Evolutionary conservation across 2,329 filamentous ascomycete genomes (phyloP).

Genomic region (Nigrospora oryzae): DNA sequence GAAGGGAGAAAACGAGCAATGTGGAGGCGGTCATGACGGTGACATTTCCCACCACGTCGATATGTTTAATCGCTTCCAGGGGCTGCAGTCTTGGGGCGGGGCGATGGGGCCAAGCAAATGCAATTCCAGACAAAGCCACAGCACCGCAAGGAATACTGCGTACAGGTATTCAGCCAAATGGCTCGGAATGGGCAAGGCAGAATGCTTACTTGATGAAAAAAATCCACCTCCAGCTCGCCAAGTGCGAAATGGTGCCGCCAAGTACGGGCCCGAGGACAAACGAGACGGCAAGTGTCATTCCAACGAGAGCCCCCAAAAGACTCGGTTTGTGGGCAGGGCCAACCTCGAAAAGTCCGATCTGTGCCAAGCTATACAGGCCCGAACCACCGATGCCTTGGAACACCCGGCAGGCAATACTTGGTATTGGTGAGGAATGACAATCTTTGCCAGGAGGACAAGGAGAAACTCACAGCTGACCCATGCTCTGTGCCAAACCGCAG

Average conservation of each 20-base stretch:
- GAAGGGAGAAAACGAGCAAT: slow-evolving; percentile 45
- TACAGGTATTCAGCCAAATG: slow-evolving; percentile 6
- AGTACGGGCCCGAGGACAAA: slow-evolving; percentile 51
- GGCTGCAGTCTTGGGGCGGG: slow-evolving; percentile 26
- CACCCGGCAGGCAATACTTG: slow-evolving; percentile 47
- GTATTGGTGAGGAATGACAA: background rate
- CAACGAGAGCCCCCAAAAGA: slow-evolving; percentile 45
- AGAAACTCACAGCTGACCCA: slow-evolving; percentile 39
- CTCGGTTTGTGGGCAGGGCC: slow-evolving; percentile 43
- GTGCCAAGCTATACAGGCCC: slow-evolving; percentile 51
- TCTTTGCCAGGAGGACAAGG: slow-evolving; percentile 4
- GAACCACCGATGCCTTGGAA: slow-evolving; percentile 55
- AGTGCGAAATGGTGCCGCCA: slow-evolving; percentile 46
- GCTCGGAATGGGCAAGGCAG: background rate
- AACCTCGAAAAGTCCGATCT: slow-evolving; percentile 48
- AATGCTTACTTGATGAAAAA: slow-evolving; percentile 51
- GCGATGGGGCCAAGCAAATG: slow-evolving; percentile 35
- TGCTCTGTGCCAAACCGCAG: slow-evolving; percentile 39
- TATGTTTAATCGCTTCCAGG: slow-evolving; percentile 32
- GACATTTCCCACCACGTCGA: slow-evolving; percentile 44
- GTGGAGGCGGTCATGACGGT: slow-evolving; percentile 43
- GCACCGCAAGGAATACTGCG: slow-evolving; percentile 40
- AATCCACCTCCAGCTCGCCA: slow-evolving; percentile 48
- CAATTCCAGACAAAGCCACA: slow-evolving; percentile 35
- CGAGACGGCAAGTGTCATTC: slow-evolving; percentile 45